Evolutionary conservation across 352 stramenopile species (phyloP).

Genomic region (Pythium dissimile): DNA sequence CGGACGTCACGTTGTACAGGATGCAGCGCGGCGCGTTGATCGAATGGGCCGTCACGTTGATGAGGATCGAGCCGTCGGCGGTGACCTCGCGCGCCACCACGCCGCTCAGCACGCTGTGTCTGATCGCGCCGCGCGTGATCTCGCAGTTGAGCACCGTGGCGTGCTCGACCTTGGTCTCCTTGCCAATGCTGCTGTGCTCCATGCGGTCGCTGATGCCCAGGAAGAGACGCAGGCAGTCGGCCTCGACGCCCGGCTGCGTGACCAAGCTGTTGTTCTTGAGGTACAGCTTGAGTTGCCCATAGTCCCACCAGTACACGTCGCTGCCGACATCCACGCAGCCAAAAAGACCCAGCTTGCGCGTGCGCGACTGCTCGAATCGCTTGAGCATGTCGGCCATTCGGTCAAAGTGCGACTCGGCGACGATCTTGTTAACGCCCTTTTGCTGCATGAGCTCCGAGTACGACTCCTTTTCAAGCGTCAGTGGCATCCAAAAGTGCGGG

Average conservation of each 20-base stretch:
- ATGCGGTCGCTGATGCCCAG: conserved; percentile 74
- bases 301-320: conserved; percentile 98
- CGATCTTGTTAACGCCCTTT: conserved; percentile 84
- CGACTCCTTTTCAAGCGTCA: conserved; percentile 91
- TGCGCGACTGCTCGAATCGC: conserved; percentile 68
- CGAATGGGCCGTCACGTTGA: conserved; percentile 96
- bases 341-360: conserved; percentile 88
- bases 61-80: conserved; percentile 94
- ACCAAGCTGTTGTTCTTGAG: conserved; percentile 96
- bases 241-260: conserved; percentile 78
- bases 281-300: conserved; percentile 98
- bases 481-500: conserved; percentile 98
- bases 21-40: conserved; percentile 94
- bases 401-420: conserved; percentile 84
- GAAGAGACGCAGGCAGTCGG: conserved; percentile 75
- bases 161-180: conserved; percentile 47
- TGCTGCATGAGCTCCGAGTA: conserved; percentile 95
- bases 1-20: conserved; percentile 97
- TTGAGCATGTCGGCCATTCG: conserved; percentile 92
- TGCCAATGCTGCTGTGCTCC: conserved; percentile 73
- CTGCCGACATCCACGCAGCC: conserved; percentile 96
- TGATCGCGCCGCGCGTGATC: conserved; percentile 62
- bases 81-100: conserved; percentile 90
- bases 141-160: conserved; percentile 82
- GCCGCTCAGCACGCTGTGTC: conserved; percentile 85